These are phyloP conservation scores for Starmerella ratchasimensis DNA, from an alignment of 805 yeast species.

Conservation along the genomic window DNA sequence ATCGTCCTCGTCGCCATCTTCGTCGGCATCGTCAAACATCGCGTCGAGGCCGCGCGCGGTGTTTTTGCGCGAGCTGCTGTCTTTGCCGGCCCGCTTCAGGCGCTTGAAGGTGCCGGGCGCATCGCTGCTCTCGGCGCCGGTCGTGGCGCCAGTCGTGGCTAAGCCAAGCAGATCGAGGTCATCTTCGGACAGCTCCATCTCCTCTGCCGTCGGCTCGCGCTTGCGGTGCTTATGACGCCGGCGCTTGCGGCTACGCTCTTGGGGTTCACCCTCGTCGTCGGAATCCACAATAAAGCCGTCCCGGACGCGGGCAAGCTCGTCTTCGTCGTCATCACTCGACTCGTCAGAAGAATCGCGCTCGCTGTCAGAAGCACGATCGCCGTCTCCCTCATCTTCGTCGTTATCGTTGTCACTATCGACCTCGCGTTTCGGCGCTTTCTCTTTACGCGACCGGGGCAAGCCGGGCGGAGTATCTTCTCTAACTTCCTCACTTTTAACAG, in stretches of 20 bases:
- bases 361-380: slow-evolving; percentile 45
- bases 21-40: slow-evolving; percentile 53
- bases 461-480: no score
- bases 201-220: slow-evolving; percentile 16
- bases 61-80: slow-evolving; percentile 21
- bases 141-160: slow-evolving; percentile 20
- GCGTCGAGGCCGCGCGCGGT: slow-evolving; percentile 34
- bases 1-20: slow-evolving; percentile 24
- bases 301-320: slow-evolving; percentile 66
- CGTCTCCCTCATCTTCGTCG: slow-evolving; percentile 26
- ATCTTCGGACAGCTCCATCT: slow-evolving; percentile 67
- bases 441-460: no score
- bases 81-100: slow-evolving; percentile 68
- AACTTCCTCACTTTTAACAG: no score
- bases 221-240: slow-evolving; percentile 16
- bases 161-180: slow-evolving; percentile 70
- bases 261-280: slow-evolving; percentile 29
- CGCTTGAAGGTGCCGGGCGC: slow-evolving; percentile 43
- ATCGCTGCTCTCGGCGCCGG: slow-evolving; percentile 24
- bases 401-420: slow-evolving; percentile 31
- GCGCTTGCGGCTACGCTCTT: slow-evolving; percentile 5
- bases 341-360: slow-evolving; percentile 67
- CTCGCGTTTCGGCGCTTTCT: not conserved
- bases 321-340: slow-evolving; percentile 64
- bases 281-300: slow-evolving; percentile 93